Base-by-base conservation (phyloP, 805 yeast genomes). In the Wickerhamomyces queroliae region DNA sequence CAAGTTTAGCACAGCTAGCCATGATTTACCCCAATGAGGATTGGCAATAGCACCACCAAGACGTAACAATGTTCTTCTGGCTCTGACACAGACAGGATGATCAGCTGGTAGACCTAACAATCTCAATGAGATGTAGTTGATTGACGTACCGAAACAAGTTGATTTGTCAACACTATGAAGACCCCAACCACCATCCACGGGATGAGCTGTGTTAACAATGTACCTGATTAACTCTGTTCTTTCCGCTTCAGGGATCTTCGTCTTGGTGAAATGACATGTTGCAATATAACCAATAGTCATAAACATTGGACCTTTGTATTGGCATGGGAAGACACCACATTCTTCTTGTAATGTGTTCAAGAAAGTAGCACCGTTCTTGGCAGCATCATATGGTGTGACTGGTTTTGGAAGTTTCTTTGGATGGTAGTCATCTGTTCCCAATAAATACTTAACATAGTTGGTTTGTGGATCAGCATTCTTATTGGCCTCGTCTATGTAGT, bases 131-230 rank as follows among this genome's bases (percentile, higher is more conserved):
- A 91, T 82, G 59, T 93, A 93, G 61, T 89, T 90, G 49, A 93
- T 72, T 0, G 86, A 70, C 2, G 99, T 93, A 5, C 99, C 99
- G 59, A 90, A 90, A 49, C 93, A 93, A 0, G 99, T 93, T 8
- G 93, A 80, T 58, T 91, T 93, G 58, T 93, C 99, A 37, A 78
- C 80, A 5, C 89, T 77, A 58, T 93, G 97, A 28, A 93, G 68
- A 0, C 99, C 99, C 99, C 99, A 93, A 2, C 99, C 99, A n/a
- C 99, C 99, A 61, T 93, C 99, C 1, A 90, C 96, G 0, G 97
- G 97, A 58, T 93, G 96, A 0, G 97, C 82, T 0, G 87, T 75
- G 58, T 93, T 93, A n/a, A 88, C 86, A 15, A 93, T 63, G 56
- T 90, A 93, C 43, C 99, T 70, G 21, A 84, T 77, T 55, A 93